These are phyloP conservation scores for Rubroshorea leprosula DNA, from an alignment of 345 rosid genomes.

Conservation along the genomic window DNA sequence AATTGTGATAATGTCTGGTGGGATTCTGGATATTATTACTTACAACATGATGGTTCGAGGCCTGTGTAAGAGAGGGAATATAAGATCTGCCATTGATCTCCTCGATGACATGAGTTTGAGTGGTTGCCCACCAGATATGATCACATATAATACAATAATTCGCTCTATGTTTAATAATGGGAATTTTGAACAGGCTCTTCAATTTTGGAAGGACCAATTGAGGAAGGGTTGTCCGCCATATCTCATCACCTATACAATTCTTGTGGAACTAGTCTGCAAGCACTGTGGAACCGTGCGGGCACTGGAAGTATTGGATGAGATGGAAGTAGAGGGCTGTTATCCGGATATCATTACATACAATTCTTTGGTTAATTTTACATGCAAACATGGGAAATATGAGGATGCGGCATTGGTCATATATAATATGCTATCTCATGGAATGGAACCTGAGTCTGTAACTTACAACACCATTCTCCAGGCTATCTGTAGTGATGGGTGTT, in stretches of 20 bases:
- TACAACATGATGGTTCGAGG: constrained; percentile 74
- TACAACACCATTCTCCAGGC: constrained; percentile 78
- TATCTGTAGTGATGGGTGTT: constrained; percentile 48
- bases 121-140: constrained; percentile 76
- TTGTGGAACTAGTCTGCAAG: constrained; percentile 72
- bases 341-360: constrained; percentile 76
- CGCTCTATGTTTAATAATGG: constrained; percentile 59
- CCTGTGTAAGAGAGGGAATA: constrained; percentile 54
- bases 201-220: constrained; percentile 65
- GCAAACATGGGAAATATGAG: constrained; percentile 52
- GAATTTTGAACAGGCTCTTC: constrained; percentile 49
- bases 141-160: constrained; percentile 66
- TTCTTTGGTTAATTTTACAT: constrained; percentile 53
- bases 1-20: constrained; percentile 82
- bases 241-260: constrained; percentile 56
- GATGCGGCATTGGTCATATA: constrained; percentile 49
- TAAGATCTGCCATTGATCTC: constrained; percentile 50
- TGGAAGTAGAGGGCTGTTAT: constrained; percentile 69
- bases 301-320: constrained; percentile 69
- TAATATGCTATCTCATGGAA: constrained; percentile 49
- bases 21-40: constrained; percentile 68
- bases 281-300: constrained; percentile 63
- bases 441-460: constrained; percentile 57
- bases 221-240: constrained; percentile 71
- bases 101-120: constrained; percentile 71